Evolutionary conservation across 768 basidiomycete genomes (phyloP), one percentile per base, ranked within the genome.

Genomic region (Ephemerocybe angulata): DNA sequence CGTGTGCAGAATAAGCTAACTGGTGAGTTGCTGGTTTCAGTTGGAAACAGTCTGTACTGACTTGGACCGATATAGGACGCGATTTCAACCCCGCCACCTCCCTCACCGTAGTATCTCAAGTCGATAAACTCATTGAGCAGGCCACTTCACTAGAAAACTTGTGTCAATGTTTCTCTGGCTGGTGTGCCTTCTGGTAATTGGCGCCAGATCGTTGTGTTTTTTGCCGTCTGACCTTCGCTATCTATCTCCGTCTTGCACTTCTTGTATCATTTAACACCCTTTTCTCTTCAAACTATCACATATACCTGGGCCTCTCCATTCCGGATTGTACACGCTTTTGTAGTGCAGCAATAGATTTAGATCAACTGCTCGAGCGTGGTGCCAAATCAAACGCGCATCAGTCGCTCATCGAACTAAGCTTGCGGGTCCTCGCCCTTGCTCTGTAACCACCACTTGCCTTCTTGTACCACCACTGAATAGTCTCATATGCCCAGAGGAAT

Each of bases 151-250:
- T 98, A 41, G 95, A 98, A 70, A 97, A 98, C 68, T 82, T 98
- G 2, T 97, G 93, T 68, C 95, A 96, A 67, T 94, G 93, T 65
- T 97, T 96, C 76, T 90, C 93, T 58, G 94, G 94, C 68, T 96
- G 93, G 94, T 89, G 87, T 72, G 87, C 88, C 38, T 90, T 89
- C 72, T 90, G 88, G 88, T 90, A 71, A 61, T 10, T 6, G n/a
- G n/a, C n/a, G n/a, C n/a, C n/a, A n/a, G n/a, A n/a, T n/a, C n/a
- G n/a, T n/a, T n/a, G n/a, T n/a, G n/a, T n/a, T n/a, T n/a, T n/a
- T n/a, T n/a, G n/a, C n/a, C n/a, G n/a, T n/a, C n/a, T n/a, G n/a
- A n/a, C n/a, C n/a, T n/a, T n/a, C n/a, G n/a, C n/a, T n/a, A n/a
- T 17, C 17, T 13, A 13, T 4, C 5, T 35, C 33, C 17, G 17